Conservation (phyloP, 345 rosid species). For the Moricandia moricandioides region DNA sequence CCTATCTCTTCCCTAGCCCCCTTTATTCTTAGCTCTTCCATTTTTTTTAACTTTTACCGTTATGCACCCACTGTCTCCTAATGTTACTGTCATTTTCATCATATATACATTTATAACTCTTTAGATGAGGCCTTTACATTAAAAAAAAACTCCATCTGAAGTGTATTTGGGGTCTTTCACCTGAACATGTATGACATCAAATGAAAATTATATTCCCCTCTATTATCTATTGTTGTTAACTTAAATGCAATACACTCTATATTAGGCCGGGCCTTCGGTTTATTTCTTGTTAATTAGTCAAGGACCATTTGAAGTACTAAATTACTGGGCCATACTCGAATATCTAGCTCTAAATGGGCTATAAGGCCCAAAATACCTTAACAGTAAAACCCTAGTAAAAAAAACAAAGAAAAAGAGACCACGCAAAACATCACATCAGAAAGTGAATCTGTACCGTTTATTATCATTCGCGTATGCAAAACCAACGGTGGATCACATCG, state of each 20-base stretch:
- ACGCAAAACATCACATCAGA: background rate
- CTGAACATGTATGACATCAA: background rate
- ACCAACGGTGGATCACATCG: background rate
- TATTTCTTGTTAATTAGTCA: background rate
- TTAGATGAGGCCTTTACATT: background rate
- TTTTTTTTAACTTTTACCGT: slow-evolving; percentile 26
- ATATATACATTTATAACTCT: background rate
- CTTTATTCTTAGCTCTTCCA: background rate
- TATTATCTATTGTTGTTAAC: too few relatives aligned
- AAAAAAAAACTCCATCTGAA: background rate
- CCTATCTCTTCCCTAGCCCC: slow-evolving; percentile 17
- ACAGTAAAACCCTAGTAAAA: background rate
- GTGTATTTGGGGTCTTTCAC: background rate
- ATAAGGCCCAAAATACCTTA: background rate
- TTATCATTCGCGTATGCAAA: background rate
- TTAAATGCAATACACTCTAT: too few relatives aligned
- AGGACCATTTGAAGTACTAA: background rate
- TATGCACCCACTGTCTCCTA: background rate
- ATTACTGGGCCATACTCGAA: background rate
- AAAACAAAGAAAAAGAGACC: background rate
- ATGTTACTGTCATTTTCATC: background rate
- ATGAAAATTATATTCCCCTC: background rate
- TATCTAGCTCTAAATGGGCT: background rate
- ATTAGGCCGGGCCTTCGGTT: background rate
- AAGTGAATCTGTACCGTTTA: slow-evolving; percentile 2